Conservation (phyloP, 2,329 filamentous ascomycete genomes). For the Cadophora luteo-olivacea region DNA sequence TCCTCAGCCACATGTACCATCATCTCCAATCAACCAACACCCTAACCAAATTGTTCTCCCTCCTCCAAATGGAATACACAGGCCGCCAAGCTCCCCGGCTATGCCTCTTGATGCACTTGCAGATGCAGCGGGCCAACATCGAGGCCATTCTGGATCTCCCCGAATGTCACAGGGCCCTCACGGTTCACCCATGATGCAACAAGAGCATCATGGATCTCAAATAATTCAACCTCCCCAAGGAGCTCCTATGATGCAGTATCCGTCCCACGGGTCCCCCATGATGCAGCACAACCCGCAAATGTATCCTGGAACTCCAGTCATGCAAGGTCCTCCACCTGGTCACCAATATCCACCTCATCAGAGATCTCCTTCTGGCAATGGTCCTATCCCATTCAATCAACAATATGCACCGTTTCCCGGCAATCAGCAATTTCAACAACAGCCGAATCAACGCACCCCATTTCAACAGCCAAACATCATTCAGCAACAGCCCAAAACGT, state of each 20-base stretch:
- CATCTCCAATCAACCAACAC: constrained; percentile 40
- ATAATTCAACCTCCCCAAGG: constrained; percentile 8
- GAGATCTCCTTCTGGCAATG: constrained; percentile 35
- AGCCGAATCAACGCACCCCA: constrained; percentile 33
- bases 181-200: constrained; percentile 10
- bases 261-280: constrained; percentile 13
- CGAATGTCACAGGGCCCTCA: constrained; percentile 36
- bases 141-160: constrained; percentile 39
- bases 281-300: constrained; percentile 17
- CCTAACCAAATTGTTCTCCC: constrained; percentile 38
- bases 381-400: constrained; percentile 35
- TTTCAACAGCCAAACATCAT: constrained; percentile 37
- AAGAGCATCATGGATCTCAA: constrained; percentile 1
- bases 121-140: constrained; percentile 44
- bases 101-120: constrained; percentile 42
- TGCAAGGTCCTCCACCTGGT: constrained; percentile 23
- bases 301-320: constrained; percentile 18
- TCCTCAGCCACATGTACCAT: constrained; percentile 42
- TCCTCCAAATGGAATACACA: constrained; percentile 35
- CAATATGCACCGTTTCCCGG: constrained; percentile 33
- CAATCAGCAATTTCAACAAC: constrained; percentile 32
- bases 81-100: constrained; percentile 35
- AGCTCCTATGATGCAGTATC: constrained; percentile 19
- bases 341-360: constrained; percentile 35
- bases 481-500: constrained; percentile 40